Base-by-base conservation (phyloP, 2,329 filamentous ascomycete genomes). In the Alternaria solani region DNA sequence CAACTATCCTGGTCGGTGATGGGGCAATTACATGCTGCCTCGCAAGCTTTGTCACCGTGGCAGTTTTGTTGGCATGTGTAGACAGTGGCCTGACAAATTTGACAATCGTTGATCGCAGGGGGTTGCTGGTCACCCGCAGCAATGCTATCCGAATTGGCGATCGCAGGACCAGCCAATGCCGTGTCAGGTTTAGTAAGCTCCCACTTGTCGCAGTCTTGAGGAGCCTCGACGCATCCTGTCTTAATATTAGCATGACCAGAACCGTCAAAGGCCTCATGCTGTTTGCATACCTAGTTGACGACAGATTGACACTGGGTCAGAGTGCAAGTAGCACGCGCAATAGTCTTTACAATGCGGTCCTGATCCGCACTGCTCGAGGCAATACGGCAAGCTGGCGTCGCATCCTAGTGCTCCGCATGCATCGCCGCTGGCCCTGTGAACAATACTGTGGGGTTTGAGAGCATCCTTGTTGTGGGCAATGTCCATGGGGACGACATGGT, bases 201-300 rank as follows among this genome's bases (percentile, higher is more conserved):
- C 49, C 49, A 51, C n/a, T 30, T 38, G 18, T 41, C 49, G 49
- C 49, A 41, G 7, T 41, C 49, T 30, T 51, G 32, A 30, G 49
- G 49, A 28, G 49, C 49, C 34, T 51, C 25, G 36, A 51, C 49
- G 36, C 49, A 51, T 18, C 34, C 49, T 51, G 30, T 38, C 20
- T 16, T 26, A 49, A 6, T n/a, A 20, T 49, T 38, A 49, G 30
- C 14, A 48, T 23, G 25, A 14, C 8, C 25, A 5, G 14, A 48
- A 36, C 1, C 2, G 46, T 4, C 14, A 12, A 23, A 34, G 25
- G 23, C 12, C 30, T 48, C 5, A 36, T 14, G 28, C 12, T 23
- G n/a, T 32, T 48, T 18, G 36, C 46, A 18, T 48, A 48, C 46
- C 46, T 7, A 25, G 4, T 11, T 48, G 46, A 2, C 46, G 46